Conservation (phyloP, 768 basidiomycete species). For the Cubamyces lactineus region DNA sequence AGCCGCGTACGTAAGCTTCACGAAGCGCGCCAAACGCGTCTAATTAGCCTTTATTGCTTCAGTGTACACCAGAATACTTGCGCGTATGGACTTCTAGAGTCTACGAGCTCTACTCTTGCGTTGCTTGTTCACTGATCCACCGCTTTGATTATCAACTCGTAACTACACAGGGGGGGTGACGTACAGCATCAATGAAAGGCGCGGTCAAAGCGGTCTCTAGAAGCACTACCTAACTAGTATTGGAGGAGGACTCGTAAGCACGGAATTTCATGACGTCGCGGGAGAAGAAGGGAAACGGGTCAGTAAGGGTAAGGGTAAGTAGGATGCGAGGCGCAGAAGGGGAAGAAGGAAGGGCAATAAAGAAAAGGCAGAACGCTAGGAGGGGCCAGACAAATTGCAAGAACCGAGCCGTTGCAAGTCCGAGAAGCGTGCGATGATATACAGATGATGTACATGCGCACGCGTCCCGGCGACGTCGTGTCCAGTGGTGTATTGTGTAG, state of each 20-base stretch:
- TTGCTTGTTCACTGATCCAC: too few relatives aligned
- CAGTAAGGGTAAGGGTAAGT: background rate
- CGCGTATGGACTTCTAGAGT: too few relatives aligned
- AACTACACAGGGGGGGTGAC: background rate
- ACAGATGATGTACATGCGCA: conserved; percentile 16
- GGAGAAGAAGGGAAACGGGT: background rate
- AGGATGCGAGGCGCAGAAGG: background rate
- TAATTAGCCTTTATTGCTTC: too few relatives aligned
- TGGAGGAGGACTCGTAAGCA: background rate
- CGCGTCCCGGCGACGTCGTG: conserved; percentile 12
- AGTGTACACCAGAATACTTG: too few relatives aligned
- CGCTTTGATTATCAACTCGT: too few relatives aligned
- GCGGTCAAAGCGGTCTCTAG: background rate
- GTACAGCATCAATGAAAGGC: background rate
- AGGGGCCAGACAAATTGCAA: background rate
- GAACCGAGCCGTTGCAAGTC: conserved; percentile 11
- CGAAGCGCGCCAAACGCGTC: too few relatives aligned
- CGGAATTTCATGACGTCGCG: background rate
- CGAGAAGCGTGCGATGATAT: conserved; percentile 15
- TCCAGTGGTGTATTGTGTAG: conserved; percentile 7
- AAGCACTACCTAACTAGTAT: conserved; percentile 1
- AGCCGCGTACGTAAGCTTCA: too few relatives aligned
- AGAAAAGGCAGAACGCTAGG: background rate
- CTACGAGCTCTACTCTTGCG: too few relatives aligned
- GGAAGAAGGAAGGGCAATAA: conserved; percentile 8